These are phyloP conservation scores for Myrmaecium sp. DNA, from an alignment of 2,329 filamentous ascomycete genomes.

Conservation along the genomic window DNA sequence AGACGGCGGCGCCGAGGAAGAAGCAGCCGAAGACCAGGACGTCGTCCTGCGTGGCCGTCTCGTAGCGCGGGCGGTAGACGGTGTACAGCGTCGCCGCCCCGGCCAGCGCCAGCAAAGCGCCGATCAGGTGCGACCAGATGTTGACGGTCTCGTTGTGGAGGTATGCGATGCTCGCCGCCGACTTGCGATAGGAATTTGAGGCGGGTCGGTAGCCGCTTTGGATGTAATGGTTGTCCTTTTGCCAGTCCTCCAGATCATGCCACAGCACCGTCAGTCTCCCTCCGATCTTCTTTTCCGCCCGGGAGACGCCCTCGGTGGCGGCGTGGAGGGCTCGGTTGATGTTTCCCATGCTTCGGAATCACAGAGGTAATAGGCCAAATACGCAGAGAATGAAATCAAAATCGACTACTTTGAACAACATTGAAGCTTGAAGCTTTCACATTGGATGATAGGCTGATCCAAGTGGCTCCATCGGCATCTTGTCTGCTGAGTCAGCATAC, in stretches of 20 bases:
- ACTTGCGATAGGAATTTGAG: slow-evolving; percentile 43
- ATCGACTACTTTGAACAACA: no score
- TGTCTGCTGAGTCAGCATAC: no score
- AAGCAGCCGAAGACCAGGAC: slow-evolving; percentile 20
- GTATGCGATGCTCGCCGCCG: slow-evolving; percentile 41
- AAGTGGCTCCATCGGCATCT: no score
- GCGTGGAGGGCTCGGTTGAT: no score
- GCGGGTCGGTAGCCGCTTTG: slow-evolving; percentile 46
- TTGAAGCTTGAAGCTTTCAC: no score
- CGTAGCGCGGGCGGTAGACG: slow-evolving; percentile 13
- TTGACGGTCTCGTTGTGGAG: slow-evolving; percentile 56
- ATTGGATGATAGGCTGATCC: no score
- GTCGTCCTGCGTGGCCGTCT: slow-evolving; percentile 18
- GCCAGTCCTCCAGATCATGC: slow-evolving; percentile 25
- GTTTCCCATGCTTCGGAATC: no score
- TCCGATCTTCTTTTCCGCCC: slow-evolving; percentile 18
- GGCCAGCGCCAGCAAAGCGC: slow-evolving; percentile 12
- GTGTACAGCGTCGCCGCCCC: slow-evolving; percentile 10
- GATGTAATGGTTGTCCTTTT: slow-evolving; percentile 53
- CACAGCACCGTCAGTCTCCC: slow-evolving; percentile 28
- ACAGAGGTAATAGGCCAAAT: no score
- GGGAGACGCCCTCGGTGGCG: no score
- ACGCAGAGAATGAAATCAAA: no score
- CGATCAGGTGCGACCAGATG: slow-evolving; percentile 49
- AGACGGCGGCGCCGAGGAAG: slow-evolving; percentile 24